These are phyloP conservation scores for Cladorrhinum sp. DNA, from an alignment of 2,329 filamentous ascomycete genomes.

Conservation along the genomic window DNA sequence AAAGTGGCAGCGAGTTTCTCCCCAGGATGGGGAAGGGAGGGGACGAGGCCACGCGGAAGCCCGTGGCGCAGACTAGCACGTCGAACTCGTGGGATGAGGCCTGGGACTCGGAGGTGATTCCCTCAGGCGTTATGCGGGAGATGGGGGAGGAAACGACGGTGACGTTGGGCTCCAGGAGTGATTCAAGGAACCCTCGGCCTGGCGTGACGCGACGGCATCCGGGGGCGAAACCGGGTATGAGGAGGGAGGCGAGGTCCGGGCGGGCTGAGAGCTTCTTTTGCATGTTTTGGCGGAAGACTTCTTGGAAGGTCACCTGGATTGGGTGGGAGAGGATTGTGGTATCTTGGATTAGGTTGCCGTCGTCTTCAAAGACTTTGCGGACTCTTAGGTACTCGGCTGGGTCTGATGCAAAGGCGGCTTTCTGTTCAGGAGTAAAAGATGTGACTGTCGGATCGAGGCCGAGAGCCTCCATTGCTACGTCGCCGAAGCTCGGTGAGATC, in stretches of 20 bases:
- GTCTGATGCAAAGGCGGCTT: slow-evolving; percentile 36
- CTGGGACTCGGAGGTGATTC: slow-evolving; percentile 13
- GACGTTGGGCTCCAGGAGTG: slow-evolving; percentile 41
- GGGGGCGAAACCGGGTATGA: slow-evolving; percentile 43
- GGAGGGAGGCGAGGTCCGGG: slow-evolving; percentile 42
- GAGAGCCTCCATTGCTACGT: slow-evolving; percentile 41
- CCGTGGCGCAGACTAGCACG: slow-evolving; percentile 47
- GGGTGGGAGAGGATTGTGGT: slow-evolving; percentile 37
- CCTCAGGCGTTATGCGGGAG: slow-evolving; percentile 28
- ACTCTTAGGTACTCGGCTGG: slow-evolving; percentile 39
- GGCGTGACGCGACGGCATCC: slow-evolving; percentile 47
- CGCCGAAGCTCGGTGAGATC: slow-evolving; percentile 48
- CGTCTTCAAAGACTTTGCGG: slow-evolving; percentile 44
- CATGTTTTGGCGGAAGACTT: slow-evolving; percentile 39
- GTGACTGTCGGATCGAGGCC: slow-evolving; percentile 40
- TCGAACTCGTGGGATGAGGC: slow-evolving; percentile 36
- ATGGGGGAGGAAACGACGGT: slow-evolving; percentile 38
- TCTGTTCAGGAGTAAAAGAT: slow-evolving; percentile 39
- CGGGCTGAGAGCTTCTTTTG: slow-evolving; percentile 38
- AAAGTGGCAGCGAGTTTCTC: slow-evolving; percentile 35
- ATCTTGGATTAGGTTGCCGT: slow-evolving; percentile 43
- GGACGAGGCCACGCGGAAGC: slow-evolving; percentile 40
- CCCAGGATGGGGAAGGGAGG: slow-evolving; percentile 44
- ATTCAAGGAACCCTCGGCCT: slow-evolving; percentile 46
- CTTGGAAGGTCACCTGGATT: slow-evolving; percentile 34